Evolutionary conservation across 345 rosid genomes (phyloP), one percentile per base, ranked within the genome.

Genomic region (Eucalyptus brandiana): DNA sequence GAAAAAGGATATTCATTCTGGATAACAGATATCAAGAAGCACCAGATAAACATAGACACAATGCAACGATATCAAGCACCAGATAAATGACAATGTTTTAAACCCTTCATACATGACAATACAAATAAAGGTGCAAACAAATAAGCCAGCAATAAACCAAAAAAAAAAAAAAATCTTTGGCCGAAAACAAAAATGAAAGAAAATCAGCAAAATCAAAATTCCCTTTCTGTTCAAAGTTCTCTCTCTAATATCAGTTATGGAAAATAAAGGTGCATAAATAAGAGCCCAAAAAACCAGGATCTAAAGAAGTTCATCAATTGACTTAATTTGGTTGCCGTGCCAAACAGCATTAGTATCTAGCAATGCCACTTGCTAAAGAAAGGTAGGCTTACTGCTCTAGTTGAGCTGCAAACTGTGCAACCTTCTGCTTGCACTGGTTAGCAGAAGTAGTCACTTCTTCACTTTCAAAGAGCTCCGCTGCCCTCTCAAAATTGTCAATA

Each of bases 361-460:
- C 28, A 76, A 19, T 19, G 28, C 83, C 34, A 32, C 80, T 87
- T 62, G 87, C 60, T 42, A 87, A 40, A 45, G 44, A 34, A 48
- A 90, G 34, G 76, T n/a, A 91, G 85, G 47, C 96, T 94, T 95
- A 98, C 99, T 95, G 96, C 92, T 95, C 98, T 90, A 97, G 90
- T 91, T 97, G 97, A 89, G 98, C 98, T 90, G 99, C 96, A 92
- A 93, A 98, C 90, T 97, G 98, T 34, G 99, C 99, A 90, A 98
- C 99, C 94, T 98, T 98, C 89, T 94, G 99, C 93, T 93, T 98
- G 96, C 99, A 97, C 90, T 98, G 99, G 91, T 98, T 98, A 89
- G 99, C 99, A 92, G 99, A 92, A 90, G 98, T 95, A 49, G 96
- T 95, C 87, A 95, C 96, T 89, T 98, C 99, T 94, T 97, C 97